Evolutionary conservation across 2,329 filamentous ascomycete genomes (phyloP).

Genomic region (Metarhizium guizhouense): DNA sequence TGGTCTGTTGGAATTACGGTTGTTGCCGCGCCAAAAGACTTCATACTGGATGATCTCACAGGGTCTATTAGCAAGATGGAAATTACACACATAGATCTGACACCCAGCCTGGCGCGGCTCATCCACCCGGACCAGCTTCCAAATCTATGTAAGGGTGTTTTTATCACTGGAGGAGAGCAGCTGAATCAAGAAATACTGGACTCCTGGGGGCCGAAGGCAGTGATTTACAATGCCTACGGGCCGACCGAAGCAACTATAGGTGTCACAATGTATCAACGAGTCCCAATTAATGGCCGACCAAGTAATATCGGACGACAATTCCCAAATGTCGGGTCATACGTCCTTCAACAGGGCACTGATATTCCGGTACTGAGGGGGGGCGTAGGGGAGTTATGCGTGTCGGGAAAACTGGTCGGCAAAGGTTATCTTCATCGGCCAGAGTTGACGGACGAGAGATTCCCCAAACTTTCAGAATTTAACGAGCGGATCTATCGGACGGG

Average conservation of each 20-base stretch:
- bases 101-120: conserved; percentile 74
- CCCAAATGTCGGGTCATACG: conserved; percentile 76
- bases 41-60: conserved; percentile 77
- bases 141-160: conserved; percentile 70
- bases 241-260: conserved; percentile 92
- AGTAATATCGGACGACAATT: conserved; percentile 86
- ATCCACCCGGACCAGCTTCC: conserved; percentile 75
- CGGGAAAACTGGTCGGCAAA: conserved; percentile 77
- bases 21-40: conserved; percentile 70
- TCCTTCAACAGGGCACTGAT: conserved; percentile 62
- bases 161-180: conserved; percentile 87
- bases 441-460: conserved; percentile 72
- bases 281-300: conserved; percentile 67
- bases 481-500: conserved; percentile 78
- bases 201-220: conserved; percentile 67
- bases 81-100: conserved; percentile 89
- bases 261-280: conserved; percentile 79
- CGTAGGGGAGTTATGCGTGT: conserved; percentile 82
- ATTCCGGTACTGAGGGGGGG: conserved; percentile 67
- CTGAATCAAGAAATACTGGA: conserved; percentile 85
- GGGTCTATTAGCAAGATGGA: conserved; percentile 59
- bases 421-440: conserved; percentile 76
- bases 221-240: conserved; percentile 89
- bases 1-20: conserved; percentile 87
- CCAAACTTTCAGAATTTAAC: conserved; percentile 44